Base-by-base conservation (phyloP, 768 basidiomycete species). In the Pleurotus pulmonarius region DNA sequence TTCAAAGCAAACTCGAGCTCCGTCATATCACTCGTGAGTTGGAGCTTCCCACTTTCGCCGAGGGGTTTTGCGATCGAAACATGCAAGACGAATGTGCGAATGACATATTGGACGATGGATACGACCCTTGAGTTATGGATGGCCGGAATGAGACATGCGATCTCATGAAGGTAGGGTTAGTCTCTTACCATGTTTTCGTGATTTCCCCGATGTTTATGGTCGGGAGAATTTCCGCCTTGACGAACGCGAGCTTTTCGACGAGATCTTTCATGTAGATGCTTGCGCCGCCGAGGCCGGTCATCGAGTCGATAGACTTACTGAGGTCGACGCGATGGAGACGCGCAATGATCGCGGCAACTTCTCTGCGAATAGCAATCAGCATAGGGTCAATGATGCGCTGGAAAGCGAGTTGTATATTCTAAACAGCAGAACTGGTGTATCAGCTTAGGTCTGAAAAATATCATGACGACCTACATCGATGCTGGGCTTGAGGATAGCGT, bases 11-110 rank as follows among this genome's bases (percentile, higher is more conserved):
- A 97, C 73, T 99, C 97, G 58, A 98, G 79, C 68, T 94, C 91
- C 0, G 95, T 90, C 94, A 98, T 96, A 69, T 99, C 96, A 46
- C 86, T 90, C 56, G 94, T 92, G 60, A 98, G 77, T 71, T 96
- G 94, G 22, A 99, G 81, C 68, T 97, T 98, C 12, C 95, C 94
- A 57, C 83, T 82, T 74, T 99, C 97, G 4, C 94, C 89, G 4
- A 98, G 78, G 0, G 95, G 95, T 62, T 86, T 85, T 7, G 88
- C 91, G 56, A 98, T 93, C 22, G 93, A 96, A n/a, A 90, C 87
- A 64, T 99, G 95, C 38, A 98, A 70, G 8, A 99, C 85, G 70
- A 98, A 99, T 2, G 85, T 89, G 60, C 83, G 82, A 46, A 98
- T 87, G 37, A 89, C 83, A 67, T 88, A 88, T 61, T 86, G 85